These are phyloP conservation scores for Wickerhamomyces sydowiorum DNA, from an alignment of 805 yeast genomes.

Conservation along the genomic window DNA sequence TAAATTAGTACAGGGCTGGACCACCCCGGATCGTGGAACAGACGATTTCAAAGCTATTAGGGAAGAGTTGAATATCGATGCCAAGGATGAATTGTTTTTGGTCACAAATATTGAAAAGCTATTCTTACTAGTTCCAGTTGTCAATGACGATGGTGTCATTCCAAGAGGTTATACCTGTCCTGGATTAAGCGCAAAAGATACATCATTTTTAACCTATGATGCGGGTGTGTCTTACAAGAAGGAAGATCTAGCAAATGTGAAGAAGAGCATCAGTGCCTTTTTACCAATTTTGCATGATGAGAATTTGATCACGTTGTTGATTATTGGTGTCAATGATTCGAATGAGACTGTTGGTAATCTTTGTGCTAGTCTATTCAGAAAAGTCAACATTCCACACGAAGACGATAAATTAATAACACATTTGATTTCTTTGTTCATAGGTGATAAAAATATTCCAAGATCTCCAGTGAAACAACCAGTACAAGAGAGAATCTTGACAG, in stretches of 20 bases:
- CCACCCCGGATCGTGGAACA: conserved; percentile 41
- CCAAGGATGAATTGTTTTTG: conserved; percentile 40
- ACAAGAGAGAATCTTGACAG: conserved; percentile 48
- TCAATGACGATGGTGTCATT: conserved; percentile 29
- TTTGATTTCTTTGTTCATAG: conserved; percentile 45
- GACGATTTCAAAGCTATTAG: conserved; percentile 33
- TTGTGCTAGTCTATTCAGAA: conserved; percentile 47
- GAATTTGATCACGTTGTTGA: conserved; percentile 39
- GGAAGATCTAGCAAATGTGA: conserved; percentile 38
- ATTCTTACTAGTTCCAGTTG: conserved; percentile 48
- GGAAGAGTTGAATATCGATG: conserved; percentile 30
- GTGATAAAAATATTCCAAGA: conserved; percentile 31
- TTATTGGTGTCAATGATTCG: conserved; percentile 61
- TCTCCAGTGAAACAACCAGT: conserved; percentile 51
- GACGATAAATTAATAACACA: conserved; percentile 35
- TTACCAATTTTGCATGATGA: conserved; percentile 27
- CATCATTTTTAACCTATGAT: conserved; percentile 56
- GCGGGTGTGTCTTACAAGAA: conserved; percentile 60
- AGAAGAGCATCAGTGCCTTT: conserved; percentile 37
- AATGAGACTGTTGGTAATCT: conserved; percentile 48
- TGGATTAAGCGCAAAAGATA: conserved; percentile 55
- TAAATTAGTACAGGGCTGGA: conserved; percentile 46
- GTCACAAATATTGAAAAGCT: conserved; percentile 46
- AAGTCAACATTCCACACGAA: conserved; percentile 48
- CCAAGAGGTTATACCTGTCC: conserved; percentile 48